Percentiles rank a stretch among this genome's conserved stretches.
Conservation (phyloP, 192 early-diverging fungal species). For the Pilaira anomala region DNA sequence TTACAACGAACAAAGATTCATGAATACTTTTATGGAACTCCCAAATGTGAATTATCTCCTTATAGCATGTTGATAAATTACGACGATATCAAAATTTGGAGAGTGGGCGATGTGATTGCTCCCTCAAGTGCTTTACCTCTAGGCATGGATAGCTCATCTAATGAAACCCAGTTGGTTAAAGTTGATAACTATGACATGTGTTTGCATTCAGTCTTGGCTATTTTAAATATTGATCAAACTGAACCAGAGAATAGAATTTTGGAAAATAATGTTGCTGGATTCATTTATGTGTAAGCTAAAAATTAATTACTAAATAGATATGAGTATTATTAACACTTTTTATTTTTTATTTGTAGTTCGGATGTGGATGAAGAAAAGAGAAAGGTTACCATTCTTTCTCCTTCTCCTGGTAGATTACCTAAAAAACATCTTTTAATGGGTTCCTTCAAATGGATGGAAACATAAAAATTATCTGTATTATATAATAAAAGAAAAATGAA, state of each 20-base stretch:
- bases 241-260: constrained; percentile 54
- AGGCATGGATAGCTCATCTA: constrained; percentile 74
- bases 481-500: background rate
- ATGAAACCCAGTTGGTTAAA: constrained; percentile 75
- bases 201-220: constrained; percentile 81
- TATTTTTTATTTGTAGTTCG: constrained; percentile 42
- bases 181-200: constrained; percentile 81
- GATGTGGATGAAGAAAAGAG: constrained; percentile 79
- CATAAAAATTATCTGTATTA: constrained; percentile 30
- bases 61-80: constrained; percentile 81
- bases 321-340: background rate
- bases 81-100: constrained; percentile 71
- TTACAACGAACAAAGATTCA: constrained; percentile 71
- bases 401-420: constrained; percentile 84
- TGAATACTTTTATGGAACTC: constrained; percentile 94
- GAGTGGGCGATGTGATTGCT: constrained; percentile 77
- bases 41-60: constrained; percentile 71
- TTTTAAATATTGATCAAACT: constrained; percentile 61
- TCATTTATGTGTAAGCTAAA: constrained; percentile 75
- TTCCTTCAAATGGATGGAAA: constrained; percentile 90
- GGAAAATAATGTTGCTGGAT: constrained; percentile 67
- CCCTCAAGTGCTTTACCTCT: constrained; percentile 90
- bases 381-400: constrained; percentile 82
- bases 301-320: too few relatives aligned
- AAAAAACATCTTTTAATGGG: constrained; percentile 82